These are phyloP conservation scores for Phanerodontia chrysosporium DNA, from an alignment of 768 basidiomycete genomes.

Conservation along the genomic window DNA sequence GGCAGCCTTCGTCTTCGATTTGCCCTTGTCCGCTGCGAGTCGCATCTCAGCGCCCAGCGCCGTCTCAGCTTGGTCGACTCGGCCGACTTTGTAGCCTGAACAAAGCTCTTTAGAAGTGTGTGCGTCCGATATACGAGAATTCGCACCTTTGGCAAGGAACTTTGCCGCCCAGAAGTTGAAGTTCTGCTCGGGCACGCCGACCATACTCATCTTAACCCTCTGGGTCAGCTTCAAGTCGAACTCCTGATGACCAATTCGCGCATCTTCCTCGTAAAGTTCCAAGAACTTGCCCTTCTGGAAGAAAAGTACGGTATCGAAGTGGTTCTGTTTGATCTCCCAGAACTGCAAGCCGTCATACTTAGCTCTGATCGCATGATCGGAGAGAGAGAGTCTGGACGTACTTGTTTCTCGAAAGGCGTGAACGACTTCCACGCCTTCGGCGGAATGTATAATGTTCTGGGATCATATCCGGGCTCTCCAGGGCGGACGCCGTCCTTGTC, in stretches of 20 bases:
- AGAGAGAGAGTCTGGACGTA: too few relatives aligned
- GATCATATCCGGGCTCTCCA: slow-evolving; percentile 85
- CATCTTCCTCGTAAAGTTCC: slow-evolving; percentile 96
- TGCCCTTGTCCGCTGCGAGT: slow-evolving; percentile 64
- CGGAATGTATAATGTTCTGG: slow-evolving; percentile 82
- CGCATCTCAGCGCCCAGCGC: slow-evolving; percentile 97
- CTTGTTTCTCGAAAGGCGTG: slow-evolving; percentile 94
- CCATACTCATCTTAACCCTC: slow-evolving; percentile 99
- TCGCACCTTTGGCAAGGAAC: slow-evolving; percentile 72
- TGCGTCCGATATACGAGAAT: background rate
- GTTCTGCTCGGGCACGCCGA: slow-evolving; percentile 91
- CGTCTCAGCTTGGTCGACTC: slow-evolving; percentile 96
- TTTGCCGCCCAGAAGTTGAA: slow-evolving; percentile 94
- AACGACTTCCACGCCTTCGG: slow-evolving; percentile 72
- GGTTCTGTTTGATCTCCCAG: slow-evolving; percentile 90
- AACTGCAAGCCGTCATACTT: slow-evolving; percentile 17
- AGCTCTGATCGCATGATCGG: too few relatives aligned
- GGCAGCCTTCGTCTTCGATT: slow-evolving; percentile 33
- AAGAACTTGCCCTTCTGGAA: slow-evolving; percentile 98
- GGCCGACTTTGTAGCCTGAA: slow-evolving; percentile 87
- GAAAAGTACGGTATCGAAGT: slow-evolving; percentile 95
- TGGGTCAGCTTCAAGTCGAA: slow-evolving; percentile 92
- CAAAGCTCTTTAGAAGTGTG: background rate
- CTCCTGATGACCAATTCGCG: slow-evolving; percentile 85
- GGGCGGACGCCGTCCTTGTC: slow-evolving; percentile 83